Evolutionary conservation across 257 asterid genomes (phyloP), one percentile per base, ranked within the genome.

Genomic region (Scutellaria galericulata): DNA sequence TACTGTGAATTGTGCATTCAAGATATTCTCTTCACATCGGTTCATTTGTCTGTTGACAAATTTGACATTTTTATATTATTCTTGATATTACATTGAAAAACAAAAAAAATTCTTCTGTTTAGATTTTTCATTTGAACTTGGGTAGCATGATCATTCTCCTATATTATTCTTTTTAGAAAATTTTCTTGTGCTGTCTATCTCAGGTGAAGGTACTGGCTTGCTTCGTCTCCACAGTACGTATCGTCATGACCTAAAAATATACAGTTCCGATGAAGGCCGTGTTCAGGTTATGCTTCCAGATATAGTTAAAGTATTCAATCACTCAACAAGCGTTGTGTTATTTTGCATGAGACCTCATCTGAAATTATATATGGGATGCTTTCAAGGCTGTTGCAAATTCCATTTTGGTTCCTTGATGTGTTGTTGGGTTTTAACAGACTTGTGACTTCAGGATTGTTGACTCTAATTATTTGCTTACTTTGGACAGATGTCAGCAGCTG

Each of bases 221-320:
- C 99, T 94, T 82, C 99, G 97, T 59, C 99, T 94, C 71, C 99
- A 94, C 76, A 94, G 99, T 79, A 94, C 99, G 61, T 94, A 94
- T 78, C 97, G 97, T 55, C 99, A 94, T 80, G 99, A 94, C 80
- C 80, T 94, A 18, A 94, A 94, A 78, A 94, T 94, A 82, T 94
- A 94, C 84, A 94, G 97, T 83, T 94, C 99, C 45, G 97, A 94
- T 81, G 99, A 94, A 83, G 99, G 97, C 41, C 97, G 99, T 74
- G 99, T 94, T 73, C 99, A 94, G 97, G 99, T 92, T 59, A 82
- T 15, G 57, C 69, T 71, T 66, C 72, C 45, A 67, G 24, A 60
- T 55, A 70, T 48, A 64, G 64, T 62, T 44, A 52, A 20, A 72
- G 14, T 54, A 61, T 69, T 56, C 11, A 60, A 24, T 61, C 40